Evolutionary conservation across 2,329 filamentous ascomycete species (phyloP).

Genomic region (Penicillium rolfsii): DNA sequence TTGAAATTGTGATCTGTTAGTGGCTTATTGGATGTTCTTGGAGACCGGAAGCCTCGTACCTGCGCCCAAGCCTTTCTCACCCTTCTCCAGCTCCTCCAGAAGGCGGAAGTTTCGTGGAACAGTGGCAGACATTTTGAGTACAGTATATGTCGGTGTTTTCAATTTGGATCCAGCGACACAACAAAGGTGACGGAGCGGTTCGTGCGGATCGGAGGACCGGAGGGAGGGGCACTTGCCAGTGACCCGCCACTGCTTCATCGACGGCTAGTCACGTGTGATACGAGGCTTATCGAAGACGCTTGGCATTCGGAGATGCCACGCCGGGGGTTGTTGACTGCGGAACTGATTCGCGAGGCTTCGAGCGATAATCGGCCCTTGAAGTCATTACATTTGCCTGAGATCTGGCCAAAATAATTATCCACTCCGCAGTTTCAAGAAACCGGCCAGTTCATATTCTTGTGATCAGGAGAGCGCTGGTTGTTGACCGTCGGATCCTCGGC

Average conservation of each 20-base stretch:
- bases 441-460: background rate
- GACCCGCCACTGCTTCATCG: conserved; percentile 10
- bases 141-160: background rate
- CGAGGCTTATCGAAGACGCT: conserved; percentile 25
- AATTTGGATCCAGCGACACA: conserved; percentile 7
- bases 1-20: conserved; percentile 30
- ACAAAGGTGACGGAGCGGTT: conserved; percentile 8
- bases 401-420: background rate
- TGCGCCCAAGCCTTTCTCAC: conserved; percentile 94
- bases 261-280: conserved; percentile 29
- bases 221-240: conserved; percentile 27
- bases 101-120: conserved; percentile 95
- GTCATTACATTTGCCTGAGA: background rate
- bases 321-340: conserved; percentile 25
- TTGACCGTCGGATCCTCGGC: conserved; percentile 21
- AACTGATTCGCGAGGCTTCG: conserved; percentile 14
- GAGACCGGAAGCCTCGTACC: conserved; percentile 49
- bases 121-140: conserved; percentile 64
- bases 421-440: background rate
- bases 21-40: conserved; percentile 14
- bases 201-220: conserved; percentile 13
- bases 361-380: background rate
- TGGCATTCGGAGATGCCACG: conserved; percentile 32
- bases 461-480: conserved; percentile 12
- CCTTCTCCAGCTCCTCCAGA: conserved; percentile 97